Evolutionary conservation across 768 basidiomycete genomes (phyloP), one percentile per base, ranked within the genome.

Genomic region (Mycena galericulata): DNA sequence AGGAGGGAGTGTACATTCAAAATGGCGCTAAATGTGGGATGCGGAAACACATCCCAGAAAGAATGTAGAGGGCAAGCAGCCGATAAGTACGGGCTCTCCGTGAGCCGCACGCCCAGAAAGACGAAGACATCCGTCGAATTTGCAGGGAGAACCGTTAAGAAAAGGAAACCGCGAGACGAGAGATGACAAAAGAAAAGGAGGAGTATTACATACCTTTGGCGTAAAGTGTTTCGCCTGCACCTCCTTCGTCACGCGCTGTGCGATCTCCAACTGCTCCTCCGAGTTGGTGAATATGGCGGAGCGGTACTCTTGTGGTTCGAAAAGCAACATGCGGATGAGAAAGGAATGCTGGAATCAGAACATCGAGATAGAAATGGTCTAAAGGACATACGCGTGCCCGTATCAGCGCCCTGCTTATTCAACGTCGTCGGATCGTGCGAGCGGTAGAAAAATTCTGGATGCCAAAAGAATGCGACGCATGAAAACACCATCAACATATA

Each of bases 391-490:
- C 95, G 96, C 30, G 89, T 88, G 22, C 96, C 96, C 3, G 75
- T 75, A 74, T 97, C 95, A 2, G 74, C 84, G 30, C 96, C 96
- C 77, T 97, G 96, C 17, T 85, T 81, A 78, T 97, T 90, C 62
- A 85, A 75, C 0, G 94, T 93, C 45, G 96, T 97, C 3, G 97
- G 95, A 72, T 98, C 96, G 74, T 98, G 97, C 0, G 94, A 95
- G 50, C 97, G 88, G 79, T 96, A 97, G 81, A 97, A 97, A 84
- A 96, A 97, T 79, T 97, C 95, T 91, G 77, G 15, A 27, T 5
- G 18, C 36, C 29, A 3, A 41, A 27, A 27, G 24, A 27, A 68
- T 61, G 58, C 43, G 26, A 43, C 17, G 6, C 34, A 14, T 36
- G 34, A 36, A n/a, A n/a, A n/a, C n/a, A n/a, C n/a, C n/a, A n/a